Base-by-base conservation (phyloP, 1,284 basidiomycete species). In the Somion occarium region DNA sequence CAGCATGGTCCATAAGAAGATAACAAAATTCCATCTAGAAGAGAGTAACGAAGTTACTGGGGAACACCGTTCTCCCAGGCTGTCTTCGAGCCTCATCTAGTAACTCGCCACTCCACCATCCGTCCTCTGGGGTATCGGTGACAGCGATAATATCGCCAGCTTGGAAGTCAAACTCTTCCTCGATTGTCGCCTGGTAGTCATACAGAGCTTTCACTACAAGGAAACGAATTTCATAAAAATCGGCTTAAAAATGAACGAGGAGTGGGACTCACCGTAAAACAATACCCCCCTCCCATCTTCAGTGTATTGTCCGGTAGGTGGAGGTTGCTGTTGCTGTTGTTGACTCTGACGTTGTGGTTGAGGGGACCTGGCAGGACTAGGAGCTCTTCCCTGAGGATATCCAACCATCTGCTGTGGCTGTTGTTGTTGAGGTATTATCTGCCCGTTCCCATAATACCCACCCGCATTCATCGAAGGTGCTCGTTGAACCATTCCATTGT, bases 111-210 rank as follows among this genome's bases (percentile, higher is more conserved):
- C 84, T 88, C 93, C 93, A 96, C 93, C 93, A 96, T 1, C 92
- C 93, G 61, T 97, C 93, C 56, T 95, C 90, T 11, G 93, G 92
- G 13, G 91, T 94, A 41, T 85, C 79, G 1, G 91, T 95, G 3
- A 96, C 92, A 7, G 93, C 93, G 61, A 97, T 95, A 56, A 96
- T 88, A 67, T 96, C 93, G 3, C 88, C 91, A 20, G 83, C 76
- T 62, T 93, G 91, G 80, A 96, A 95, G 66, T 92, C 89, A 68
- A 95, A 90, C 68, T 95, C 92, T 65, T 93, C 88, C 2, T 88
- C 83, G 54, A 91, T 91, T 18, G 88, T 85, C 20, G 94, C 93
- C 13, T 73, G 70, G 62, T 98, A 98, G 66, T 97, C 92, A 67
- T 94, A 98, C 61, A 98, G 69, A 30, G 95, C 95, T 74, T 91